Evolutionary conservation across 208 protist genomes (phyloP).

Genomic region (Crithidia acanthocephali): DNA sequence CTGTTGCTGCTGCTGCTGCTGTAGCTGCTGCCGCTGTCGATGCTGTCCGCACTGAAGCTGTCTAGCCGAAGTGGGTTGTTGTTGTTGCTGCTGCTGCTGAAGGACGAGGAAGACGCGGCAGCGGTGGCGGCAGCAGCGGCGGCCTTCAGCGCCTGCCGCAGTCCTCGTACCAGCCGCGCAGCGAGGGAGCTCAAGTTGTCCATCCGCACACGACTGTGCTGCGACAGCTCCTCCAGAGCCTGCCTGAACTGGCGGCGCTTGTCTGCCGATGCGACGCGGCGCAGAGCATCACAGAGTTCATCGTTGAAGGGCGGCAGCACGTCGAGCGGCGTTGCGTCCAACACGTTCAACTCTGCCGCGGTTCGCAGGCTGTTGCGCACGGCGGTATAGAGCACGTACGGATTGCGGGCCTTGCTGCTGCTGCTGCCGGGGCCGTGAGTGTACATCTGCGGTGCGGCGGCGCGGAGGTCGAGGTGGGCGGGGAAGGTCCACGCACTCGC

Average conservation of each 20-base stretch:
- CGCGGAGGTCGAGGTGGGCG: slow-evolving; percentile 18
- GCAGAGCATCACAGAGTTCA: slow-evolving; percentile 23
- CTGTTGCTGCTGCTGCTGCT: slow-evolving; percentile 5
- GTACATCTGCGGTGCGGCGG: slow-evolving; percentile 6
- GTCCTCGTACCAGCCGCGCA: slow-evolving; percentile 21
- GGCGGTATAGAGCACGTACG: slow-evolving; percentile 14
- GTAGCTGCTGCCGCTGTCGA: slow-evolving; percentile 9
- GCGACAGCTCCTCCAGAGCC: slow-evolving; percentile 19
- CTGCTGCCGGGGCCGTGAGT: background rate
- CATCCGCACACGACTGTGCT: slow-evolving; percentile 21
- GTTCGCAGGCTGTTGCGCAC: slow-evolving; percentile 12
- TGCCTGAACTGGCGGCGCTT: slow-evolving; percentile 27
- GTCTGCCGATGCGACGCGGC: slow-evolving; percentile 7
- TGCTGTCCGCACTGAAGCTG: slow-evolving; percentile 2
- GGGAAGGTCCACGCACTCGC: slow-evolving; percentile 15
- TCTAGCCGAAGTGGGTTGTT: background rate
- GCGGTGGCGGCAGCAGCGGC: background rate
- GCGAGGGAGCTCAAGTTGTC: slow-evolving; percentile 21
- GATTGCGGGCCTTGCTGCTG: slow-evolving; percentile 1
- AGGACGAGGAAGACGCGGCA: background rate
- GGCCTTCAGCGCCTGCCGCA: slow-evolving; percentile 14
- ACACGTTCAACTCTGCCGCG: slow-evolving; percentile 22
- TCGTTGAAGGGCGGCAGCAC: slow-evolving; percentile 32
- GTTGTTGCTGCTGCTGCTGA: background rate
- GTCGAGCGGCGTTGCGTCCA: slow-evolving; percentile 24